A percentile compares a stretch with the other conserved stretches of the same genome.
Conservation (phyloP, 2,329 filamentous ascomycete genomes). For the Calonectria ilicicola region DNA sequence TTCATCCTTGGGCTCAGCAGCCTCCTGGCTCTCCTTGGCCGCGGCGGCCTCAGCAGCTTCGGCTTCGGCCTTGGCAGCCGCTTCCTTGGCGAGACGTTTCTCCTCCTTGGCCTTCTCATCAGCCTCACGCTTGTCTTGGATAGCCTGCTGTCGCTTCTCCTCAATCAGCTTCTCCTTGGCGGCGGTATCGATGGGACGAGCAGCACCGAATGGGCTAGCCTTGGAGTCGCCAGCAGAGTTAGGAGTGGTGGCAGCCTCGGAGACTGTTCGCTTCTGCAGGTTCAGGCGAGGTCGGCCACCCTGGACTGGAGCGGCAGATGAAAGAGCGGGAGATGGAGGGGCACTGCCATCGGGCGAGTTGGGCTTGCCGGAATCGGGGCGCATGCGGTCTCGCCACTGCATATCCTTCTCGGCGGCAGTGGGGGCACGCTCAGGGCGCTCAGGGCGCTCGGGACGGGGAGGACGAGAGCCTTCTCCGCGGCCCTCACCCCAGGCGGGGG, state of each 20-base stretch:
- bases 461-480: constrained; percentile 83
- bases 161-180: constrained; percentile 90
- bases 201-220: constrained; percentile 92
- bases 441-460: constrained; percentile 81
- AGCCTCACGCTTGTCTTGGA: constrained; percentile 87
- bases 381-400: constrained; percentile 93
- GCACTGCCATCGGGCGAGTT: constrained; percentile 79
- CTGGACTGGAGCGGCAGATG: constrained; percentile 59
- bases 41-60: constrained; percentile 50
- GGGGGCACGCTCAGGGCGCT: constrained; percentile 76
- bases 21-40: background rate
- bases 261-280: constrained; percentile 89
- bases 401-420: constrained; percentile 94
- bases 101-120: constrained; percentile 89
- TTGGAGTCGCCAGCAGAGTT: constrained; percentile 77
- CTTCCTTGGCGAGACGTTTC: constrained; percentile 70
- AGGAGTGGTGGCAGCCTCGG: constrained; percentile 70
- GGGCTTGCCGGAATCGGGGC: constrained; percentile 78
- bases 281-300: constrained; percentile 84
- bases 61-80: constrained; percentile 60
- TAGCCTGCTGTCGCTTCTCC: constrained; percentile 80
- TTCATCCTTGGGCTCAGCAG: constrained; percentile 39
- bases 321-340: constrained; percentile 78
- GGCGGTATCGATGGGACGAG: constrained; percentile 93
- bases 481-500: constrained; percentile 82